These are phyloP conservation scores for Ephemerocybe angulata DNA, from an alignment of 768 basidiomycete species.

Conservation along the genomic window DNA sequence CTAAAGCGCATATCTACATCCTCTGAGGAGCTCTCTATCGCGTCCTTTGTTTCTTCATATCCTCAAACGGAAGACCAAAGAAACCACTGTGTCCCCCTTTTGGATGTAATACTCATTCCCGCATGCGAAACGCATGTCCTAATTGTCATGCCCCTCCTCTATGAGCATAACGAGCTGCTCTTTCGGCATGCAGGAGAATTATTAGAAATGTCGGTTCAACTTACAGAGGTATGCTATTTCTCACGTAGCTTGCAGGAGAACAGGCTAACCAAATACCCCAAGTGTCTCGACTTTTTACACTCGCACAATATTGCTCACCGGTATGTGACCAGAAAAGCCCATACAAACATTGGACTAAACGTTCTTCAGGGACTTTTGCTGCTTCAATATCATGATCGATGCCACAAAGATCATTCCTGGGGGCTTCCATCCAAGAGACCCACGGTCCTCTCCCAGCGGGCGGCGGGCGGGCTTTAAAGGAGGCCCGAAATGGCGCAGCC, in stretches of 20 bases:
- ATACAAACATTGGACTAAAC: background rate
- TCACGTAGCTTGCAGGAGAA: background rate
- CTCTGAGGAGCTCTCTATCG: conserved; percentile 11
- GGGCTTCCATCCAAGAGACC: conserved; percentile 12
- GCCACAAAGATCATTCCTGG: conserved; percentile 13
- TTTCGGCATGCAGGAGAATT: conserved; percentile 22
- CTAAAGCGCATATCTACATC: background rate
- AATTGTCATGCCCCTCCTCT: conserved; percentile 21
- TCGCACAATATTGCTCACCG: conserved; percentile 15
- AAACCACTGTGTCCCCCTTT: conserved; percentile 21
- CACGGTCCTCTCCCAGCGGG: background rate
- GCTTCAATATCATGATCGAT: conserved; percentile 20
- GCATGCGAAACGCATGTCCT: conserved; percentile 9
- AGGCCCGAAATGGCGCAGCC: conserved; percentile 7
- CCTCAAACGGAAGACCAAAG: conserved; percentile 12
- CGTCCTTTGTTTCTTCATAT: conserved; percentile 13
- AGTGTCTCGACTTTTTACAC: conserved; percentile 23
- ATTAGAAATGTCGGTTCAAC: conserved; percentile 18
- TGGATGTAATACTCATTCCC: conserved; percentile 21
- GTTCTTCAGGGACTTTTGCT: conserved; percentile 19
- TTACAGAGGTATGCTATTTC: conserved; percentile 14
- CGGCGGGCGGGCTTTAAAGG: background rate
- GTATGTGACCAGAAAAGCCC: background rate
- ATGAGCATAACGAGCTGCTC: conserved; percentile 9
- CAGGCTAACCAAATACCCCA: background rate